A percentile compares a stretch with the other conserved stretches of the same genome.
Evolutionary conservation across 352 stramenopile species (phyloP).

Genomic region (Poterioochromonas sp.): DNA sequence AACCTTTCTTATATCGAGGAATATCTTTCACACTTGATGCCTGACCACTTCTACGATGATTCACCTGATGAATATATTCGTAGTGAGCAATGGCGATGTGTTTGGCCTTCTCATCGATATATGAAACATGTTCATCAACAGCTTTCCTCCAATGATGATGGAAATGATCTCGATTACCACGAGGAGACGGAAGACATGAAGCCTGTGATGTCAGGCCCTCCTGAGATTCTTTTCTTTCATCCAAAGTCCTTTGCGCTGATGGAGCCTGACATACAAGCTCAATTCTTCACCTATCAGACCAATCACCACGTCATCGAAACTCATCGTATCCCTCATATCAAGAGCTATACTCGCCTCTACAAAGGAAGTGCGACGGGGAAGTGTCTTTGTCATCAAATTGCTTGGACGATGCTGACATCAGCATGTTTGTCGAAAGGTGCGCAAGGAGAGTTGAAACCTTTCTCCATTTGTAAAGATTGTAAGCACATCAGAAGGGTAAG

Average conservation of each 20-base stretch:
- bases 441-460: not conserved
- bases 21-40: not conserved
- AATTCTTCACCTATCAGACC: not conserved
- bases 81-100: not conserved
- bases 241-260: not conserved
- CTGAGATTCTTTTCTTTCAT: conserved; percentile 25
- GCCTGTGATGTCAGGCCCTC: too few species aligned
- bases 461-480: not conserved
- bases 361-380: not conserved
- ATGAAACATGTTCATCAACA: not conserved
- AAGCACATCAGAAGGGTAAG: not conserved
- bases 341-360: not conserved
- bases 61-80: not conserved
- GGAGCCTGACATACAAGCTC: conserved; percentile 22
- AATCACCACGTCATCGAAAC: not conserved
- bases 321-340: not conserved
- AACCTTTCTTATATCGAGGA: not conserved
- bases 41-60: not conserved
- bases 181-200: too few species aligned
- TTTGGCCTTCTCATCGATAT: not conserved
- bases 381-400: not conserved
- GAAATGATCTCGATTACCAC: not conserved
- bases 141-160: not conserved
- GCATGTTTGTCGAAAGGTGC: conserved; percentile 25
- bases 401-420: conserved; percentile 1